Conservation (phyloP, 1,139 yeast genomes). For the Pichia sp. region DNA sequence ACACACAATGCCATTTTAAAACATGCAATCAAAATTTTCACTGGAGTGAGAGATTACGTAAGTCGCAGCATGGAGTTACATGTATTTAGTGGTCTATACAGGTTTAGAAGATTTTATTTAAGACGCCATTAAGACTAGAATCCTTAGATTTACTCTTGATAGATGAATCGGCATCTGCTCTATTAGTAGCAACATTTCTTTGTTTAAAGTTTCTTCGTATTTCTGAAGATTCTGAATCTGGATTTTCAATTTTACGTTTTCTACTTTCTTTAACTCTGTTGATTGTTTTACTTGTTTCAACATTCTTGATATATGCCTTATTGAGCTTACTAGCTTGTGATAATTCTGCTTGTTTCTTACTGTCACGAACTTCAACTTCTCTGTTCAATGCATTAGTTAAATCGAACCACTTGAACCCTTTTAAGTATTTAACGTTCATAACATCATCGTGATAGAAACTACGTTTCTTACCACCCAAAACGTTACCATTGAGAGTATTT, state of each 20-base stretch:
- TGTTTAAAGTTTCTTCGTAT: conserved; percentile 60
- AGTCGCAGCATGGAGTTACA: not conserved
- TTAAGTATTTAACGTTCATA: conserved; percentile 82
- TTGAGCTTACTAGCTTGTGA: conserved; percentile 87
- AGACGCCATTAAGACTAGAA: conserved; percentile 43
- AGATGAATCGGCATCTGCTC: conserved; percentile 58
- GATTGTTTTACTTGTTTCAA: conserved; percentile 83
- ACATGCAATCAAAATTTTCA: not conserved
- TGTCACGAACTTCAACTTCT: conserved; percentile 87
- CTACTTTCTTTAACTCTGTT: conserved; percentile 53
- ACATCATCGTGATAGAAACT: conserved; percentile 95
- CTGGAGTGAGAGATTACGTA: not conserved
- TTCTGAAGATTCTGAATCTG: conserved; percentile 28
- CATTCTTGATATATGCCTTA: conserved; percentile 77
- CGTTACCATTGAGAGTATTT: conserved; percentile 80
- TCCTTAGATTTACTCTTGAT: conserved; percentile 46
- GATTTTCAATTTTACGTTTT: conserved; percentile 18
- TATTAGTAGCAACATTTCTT: conserved; percentile 57
- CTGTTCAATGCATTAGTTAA: conserved; percentile 90
- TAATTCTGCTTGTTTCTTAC: conserved; percentile 82
- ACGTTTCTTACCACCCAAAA: conserved; percentile 88
- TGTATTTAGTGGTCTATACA: too few species aligned
- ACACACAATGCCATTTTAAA: too few species aligned
- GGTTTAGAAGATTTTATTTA: conserved; percentile 35
- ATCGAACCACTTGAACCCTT: conserved; percentile 94